A percentile compares a stretch with the other conserved stretches of the same genome.
Evolutionary conservation across 441 rosid species (phyloP).

Genomic region (Breynia disticha): DNA sequence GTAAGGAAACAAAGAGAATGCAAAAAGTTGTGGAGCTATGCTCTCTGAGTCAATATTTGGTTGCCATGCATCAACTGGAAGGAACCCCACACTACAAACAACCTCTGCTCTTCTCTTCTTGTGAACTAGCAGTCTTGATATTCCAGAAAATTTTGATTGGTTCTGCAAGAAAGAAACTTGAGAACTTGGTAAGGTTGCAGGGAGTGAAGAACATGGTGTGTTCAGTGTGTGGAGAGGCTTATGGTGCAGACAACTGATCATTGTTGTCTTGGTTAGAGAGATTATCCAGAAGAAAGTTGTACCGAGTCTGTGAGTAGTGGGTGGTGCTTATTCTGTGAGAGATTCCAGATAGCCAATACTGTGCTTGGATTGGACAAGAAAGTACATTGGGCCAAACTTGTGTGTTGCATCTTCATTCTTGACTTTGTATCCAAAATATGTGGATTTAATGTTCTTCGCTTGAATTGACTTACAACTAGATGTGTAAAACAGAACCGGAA

Average conservation of each 20-base stretch:
- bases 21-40: conserved; percentile 74
- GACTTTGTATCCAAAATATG: too few species aligned
- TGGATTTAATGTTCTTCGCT: too few species aligned
- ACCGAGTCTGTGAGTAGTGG: too few species aligned
- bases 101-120: conserved; percentile 20
- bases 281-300: too few species aligned
- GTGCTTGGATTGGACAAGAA: too few species aligned
- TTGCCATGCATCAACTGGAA: conserved; percentile 84
- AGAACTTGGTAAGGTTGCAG: conserved; percentile 13
- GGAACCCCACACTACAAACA: conserved; percentile 39
- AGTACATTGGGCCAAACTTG: too few species aligned
- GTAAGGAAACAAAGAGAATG: conserved; percentile 66
- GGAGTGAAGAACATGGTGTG: conserved; percentile 8
- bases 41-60: conserved; percentile 68
- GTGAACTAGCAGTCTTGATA: conserved; percentile 11
- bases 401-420: too few species aligned
- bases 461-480: too few species aligned
- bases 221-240: conserved; percentile 6
- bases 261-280: neutral
- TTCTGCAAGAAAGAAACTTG: conserved; percentile 11
- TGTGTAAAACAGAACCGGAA: too few species aligned
- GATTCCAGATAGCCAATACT: too few species aligned
- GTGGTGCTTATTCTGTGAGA: too few species aligned
- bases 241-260: conserved; percentile 15
- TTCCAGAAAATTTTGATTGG: conserved; percentile 10